Conservation (phyloP, 2,329 filamentous ascomycete genomes). For the Podosphaera aphanis region DNA sequence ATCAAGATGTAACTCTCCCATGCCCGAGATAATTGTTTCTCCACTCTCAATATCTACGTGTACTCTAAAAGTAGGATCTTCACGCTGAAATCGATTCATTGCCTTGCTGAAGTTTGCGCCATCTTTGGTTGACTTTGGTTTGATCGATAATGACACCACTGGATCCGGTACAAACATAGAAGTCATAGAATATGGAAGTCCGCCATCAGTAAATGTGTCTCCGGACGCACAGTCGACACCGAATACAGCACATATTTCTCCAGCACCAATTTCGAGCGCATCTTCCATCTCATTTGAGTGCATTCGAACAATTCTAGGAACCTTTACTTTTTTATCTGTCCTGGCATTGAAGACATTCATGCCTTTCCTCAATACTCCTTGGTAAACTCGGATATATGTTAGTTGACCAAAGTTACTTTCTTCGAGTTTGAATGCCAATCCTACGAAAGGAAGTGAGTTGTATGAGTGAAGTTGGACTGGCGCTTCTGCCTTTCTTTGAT, state of each 20-base stretch:
- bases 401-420: slow-evolving; percentile 97
- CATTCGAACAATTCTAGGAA: slow-evolving; percentile 95
- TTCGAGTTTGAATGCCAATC: slow-evolving; percentile 93
- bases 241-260: slow-evolving; percentile 96
- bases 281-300: slow-evolving; percentile 99
- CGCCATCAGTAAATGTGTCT: slow-evolving; percentile 91
- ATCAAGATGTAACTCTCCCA: slow-evolving; percentile 91
- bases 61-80: slow-evolving; percentile 93
- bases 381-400: slow-evolving; percentile 96
- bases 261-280: slow-evolving; percentile 71
- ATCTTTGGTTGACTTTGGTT: slow-evolving; percentile 81
- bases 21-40: slow-evolving; percentile 93
- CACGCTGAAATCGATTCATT: slow-evolving; percentile 94
- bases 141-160: slow-evolving; percentile 94
- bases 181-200: slow-evolving; percentile 80
- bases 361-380: slow-evolving; percentile 73
- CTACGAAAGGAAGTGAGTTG: slow-evolving; percentile 81
- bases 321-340: slow-evolving; percentile 85
- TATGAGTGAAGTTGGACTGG: slow-evolving; percentile 77
- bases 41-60: slow-evolving; percentile 79
- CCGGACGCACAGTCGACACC: slow-evolving; percentile 94
- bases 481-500: slow-evolving; percentile 55
- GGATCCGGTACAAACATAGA: slow-evolving; percentile 97
- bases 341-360: slow-evolving; percentile 82
- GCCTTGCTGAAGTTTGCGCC: slow-evolving; percentile 91